Base-by-base conservation (phyloP, 331 rosid genomes). In the Malus hybrid region DNA sequence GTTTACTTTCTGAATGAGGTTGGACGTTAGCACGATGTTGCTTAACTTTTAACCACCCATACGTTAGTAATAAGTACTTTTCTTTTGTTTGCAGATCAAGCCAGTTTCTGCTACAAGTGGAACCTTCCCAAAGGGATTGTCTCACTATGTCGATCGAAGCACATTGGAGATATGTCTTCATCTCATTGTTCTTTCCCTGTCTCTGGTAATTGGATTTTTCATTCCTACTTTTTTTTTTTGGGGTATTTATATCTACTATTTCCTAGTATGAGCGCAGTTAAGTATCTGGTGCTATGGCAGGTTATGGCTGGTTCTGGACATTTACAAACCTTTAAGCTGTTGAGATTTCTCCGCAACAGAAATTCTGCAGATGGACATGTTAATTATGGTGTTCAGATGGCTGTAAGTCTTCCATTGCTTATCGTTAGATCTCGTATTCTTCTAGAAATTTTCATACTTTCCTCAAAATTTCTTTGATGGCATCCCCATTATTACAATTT, bases 251-350 rank as follows among this genome's bases (percentile, higher is more conserved):
- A 68, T 53, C 67, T 63, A 29, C 46, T 29, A 11, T 28, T 70
- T 77, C 18, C 26, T 56, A 70, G 75, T 63, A 78, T 32, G 33
- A 36, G 63, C 19, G 13, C 71, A 71, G 36, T 34, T 46, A 63
- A 82, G 70, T 61, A 24, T 69, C 28, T 26, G 58, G 73, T 75
- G 70, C 76, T 81, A 72, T 74, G 42, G 60, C 89, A 94, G 99
- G 95, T 94, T 74, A 92, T 94, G 97, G 99, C 99, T 80, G 99
- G 99, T 76, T 92, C 99, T 78, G 99, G 99, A 80, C 96, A 92
- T 88, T 81, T 94, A 82, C 92, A 92, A 74, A 94, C 96, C 63
- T 90, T 94, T 74, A 91, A 87, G 56, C 77, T 94, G 62, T 81
- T 94, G 87, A 90, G 96, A 87, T 94, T 94, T 78, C 86, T 94